These are phyloP conservation scores for Vigna nakashimae DNA, from an alignment of 306 rosid species.

Conservation along the genomic window DNA sequence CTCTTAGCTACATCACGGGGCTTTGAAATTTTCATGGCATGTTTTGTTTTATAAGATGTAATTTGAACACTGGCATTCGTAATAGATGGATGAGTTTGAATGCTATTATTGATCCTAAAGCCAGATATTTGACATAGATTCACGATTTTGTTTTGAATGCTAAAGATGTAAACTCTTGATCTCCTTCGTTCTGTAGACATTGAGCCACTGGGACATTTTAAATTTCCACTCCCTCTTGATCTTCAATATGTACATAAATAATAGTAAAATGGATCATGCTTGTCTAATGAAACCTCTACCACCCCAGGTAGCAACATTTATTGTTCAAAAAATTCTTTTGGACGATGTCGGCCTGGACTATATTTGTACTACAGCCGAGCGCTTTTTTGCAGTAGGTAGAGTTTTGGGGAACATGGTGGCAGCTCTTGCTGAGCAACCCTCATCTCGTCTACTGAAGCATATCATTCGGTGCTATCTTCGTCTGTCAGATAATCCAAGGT, in stretches of 20 bases:
- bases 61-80: background rate
- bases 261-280: constrained; percentile 30
- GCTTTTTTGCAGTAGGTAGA: constrained; percentile 93
- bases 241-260: background rate
- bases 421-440: constrained; percentile 91
- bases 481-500: constrained; percentile 88
- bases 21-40: constrained; percentile 19
- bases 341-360: constrained; percentile 96
- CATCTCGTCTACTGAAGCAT: constrained; percentile 90
- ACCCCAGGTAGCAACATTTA: constrained; percentile 86
- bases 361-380: constrained; percentile 92
- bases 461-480: constrained; percentile 95
- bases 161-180: background rate
- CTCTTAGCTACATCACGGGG: background rate
- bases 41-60: constrained; percentile 15
- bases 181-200: constrained; percentile 19
- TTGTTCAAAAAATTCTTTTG: constrained; percentile 87
- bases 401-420: constrained; percentile 87
- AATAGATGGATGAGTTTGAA: constrained; percentile 15
- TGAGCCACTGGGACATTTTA: background rate
- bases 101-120: constrained; percentile 4
- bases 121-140: constrained; percentile 12
- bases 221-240: constrained; percentile 14
- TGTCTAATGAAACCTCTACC: constrained; percentile 46
- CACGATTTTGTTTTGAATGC: background rate